A percentile compares a stretch with the other conserved stretches of the same genome.
phyloP scores from a whole-genome alignment of 352 stramenopile genomes.

The Nothophytophthora sp. region DNA sequence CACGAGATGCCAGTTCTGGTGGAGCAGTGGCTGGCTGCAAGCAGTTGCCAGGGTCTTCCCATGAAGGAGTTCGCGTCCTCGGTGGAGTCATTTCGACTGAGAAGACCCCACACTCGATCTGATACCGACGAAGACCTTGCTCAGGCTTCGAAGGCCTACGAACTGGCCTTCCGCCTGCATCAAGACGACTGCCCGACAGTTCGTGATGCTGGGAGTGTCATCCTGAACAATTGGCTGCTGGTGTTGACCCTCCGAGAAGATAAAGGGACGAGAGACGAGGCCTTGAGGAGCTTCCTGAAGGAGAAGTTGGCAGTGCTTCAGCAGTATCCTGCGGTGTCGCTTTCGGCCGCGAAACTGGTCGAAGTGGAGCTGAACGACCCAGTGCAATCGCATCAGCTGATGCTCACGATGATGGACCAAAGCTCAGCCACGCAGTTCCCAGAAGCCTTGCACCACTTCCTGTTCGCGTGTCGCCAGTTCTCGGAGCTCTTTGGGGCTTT shows the following conservation, averaged over 20 bases:
- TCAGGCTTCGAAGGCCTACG: constrained; percentile 21
- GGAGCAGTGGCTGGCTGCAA: constrained; percentile 31
- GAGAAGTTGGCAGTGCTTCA: constrained; percentile 21
- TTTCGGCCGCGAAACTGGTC: constrained; percentile 31
- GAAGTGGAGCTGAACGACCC: neutral
- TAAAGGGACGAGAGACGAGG: constrained; percentile 5
- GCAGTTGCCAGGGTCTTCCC: constrained; percentile 15
- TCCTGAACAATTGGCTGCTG: constrained; percentile 48
- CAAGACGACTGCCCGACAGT: constrained; percentile 3
- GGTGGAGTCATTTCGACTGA: constrained; percentile 17
- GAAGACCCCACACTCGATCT: constrained; percentile 1
- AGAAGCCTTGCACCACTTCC: constrained; percentile 37
- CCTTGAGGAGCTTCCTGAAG: constrained; percentile 25
- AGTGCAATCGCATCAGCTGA: constrained; percentile 20
- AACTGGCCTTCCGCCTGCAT: constrained; percentile 20
- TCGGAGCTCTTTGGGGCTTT: constrained; percentile 23
- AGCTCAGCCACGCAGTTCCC: constrained; percentile 19
- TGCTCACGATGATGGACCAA: constrained; percentile 30
- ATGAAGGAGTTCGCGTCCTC: constrained; percentile 28
- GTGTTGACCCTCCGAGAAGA: constrained; percentile 19
- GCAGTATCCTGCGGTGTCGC: constrained; percentile 22
- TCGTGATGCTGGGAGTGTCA: constrained; percentile 17
- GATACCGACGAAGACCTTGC: constrained; percentile 2
- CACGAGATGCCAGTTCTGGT: constrained; percentile 25
- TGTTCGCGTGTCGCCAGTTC: constrained; percentile 29